phyloP scores from a whole-genome alignment of 2,329 filamentous ascomycete genomes.

The Metarhizium rileyi region DNA sequence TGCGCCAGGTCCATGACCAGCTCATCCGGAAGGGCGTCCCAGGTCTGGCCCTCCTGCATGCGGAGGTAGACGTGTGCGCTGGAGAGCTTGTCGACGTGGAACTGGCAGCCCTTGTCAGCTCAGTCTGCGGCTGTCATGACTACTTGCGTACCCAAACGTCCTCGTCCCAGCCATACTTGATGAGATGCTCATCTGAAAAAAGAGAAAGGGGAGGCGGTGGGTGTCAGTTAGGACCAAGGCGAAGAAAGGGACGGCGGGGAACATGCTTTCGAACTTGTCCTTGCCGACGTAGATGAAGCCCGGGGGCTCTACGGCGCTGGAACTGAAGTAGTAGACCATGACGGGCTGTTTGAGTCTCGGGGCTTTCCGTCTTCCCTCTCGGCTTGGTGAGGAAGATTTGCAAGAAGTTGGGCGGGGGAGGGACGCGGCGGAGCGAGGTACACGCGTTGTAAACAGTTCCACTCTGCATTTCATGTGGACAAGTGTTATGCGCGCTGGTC shows the following conservation, averaged over 20 bases:
- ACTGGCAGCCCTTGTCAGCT: conserved; percentile 38
- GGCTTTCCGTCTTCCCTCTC: too few relatives aligned
- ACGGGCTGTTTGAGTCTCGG: not conserved
- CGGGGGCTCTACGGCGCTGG: conserved; percentile 68
- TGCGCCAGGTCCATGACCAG: conserved; percentile 87
- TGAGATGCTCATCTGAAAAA: conserved; percentile 79
- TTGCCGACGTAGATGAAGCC: conserved; percentile 95
- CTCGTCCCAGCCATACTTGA: conserved; percentile 87
- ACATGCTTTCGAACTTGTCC: conserved; percentile 95
- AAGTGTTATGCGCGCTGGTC: too few relatives aligned
- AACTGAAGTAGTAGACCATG: conserved; percentile 97
- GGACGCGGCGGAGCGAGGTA: too few relatives aligned
- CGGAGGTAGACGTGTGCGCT: conserved; percentile 95
- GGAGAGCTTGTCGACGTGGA: conserved; percentile 95
- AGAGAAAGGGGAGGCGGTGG: not conserved
- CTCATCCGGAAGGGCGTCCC: conserved; percentile 69
- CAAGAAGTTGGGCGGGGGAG: too few relatives aligned
- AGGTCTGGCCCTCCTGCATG: conserved; percentile 65
- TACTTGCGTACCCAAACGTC: conserved; percentile 73
- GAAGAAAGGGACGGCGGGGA: not conserved
- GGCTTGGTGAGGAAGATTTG: too few relatives aligned
- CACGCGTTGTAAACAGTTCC: too few relatives aligned
- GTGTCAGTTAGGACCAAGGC: not conserved
- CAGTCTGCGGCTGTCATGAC: too few relatives aligned
- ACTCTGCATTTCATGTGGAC: too few relatives aligned